These are phyloP conservation scores for Hyaloscypha variabilis DNA, from an alignment of 495 filamentous ascomycete species.

Conservation along the genomic window DNA sequence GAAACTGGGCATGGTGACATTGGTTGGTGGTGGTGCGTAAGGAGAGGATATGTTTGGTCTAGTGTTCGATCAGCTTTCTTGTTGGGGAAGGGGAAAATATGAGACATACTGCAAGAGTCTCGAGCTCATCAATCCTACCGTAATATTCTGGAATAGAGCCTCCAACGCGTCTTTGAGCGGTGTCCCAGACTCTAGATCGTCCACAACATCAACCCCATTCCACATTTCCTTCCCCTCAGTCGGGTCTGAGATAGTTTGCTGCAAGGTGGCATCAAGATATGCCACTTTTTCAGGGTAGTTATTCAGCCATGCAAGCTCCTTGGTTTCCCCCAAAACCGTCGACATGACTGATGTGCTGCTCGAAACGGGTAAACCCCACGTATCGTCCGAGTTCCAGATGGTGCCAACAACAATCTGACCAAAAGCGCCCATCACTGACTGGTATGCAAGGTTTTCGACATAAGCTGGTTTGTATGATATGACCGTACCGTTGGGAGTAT, in stretches of 20 bases:
- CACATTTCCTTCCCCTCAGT: not conserved
- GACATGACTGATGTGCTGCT: not conserved
- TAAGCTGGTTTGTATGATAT: not conserved
- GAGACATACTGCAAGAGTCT: not conserved
- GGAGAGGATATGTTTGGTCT: constrained; percentile 1
- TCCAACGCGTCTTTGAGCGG: not conserved
- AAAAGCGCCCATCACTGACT: not conserved
- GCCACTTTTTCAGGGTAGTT: not conserved
- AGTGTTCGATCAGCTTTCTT: not conserved
- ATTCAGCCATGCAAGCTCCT: not conserved
- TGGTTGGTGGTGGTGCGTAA: not conserved
- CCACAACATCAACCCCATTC: not conserved
- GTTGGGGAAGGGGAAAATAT: not conserved
- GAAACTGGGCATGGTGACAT: not conserved
- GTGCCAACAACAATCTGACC: not conserved
- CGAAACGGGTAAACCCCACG: not conserved
- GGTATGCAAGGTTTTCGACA: not conserved
- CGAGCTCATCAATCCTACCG: not conserved
- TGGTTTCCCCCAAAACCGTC: not conserved
- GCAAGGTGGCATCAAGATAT: not conserved
- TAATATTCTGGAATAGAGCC: not conserved
- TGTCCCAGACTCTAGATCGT: not conserved
- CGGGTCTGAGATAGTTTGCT: not conserved
- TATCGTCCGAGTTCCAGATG: not conserved
- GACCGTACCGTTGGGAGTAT: not conserved